Evolutionary conservation across 2,329 filamentous ascomycete genomes (phyloP), one percentile per base, ranked within the genome.

Genomic region (Daldinia sp.): DNA sequence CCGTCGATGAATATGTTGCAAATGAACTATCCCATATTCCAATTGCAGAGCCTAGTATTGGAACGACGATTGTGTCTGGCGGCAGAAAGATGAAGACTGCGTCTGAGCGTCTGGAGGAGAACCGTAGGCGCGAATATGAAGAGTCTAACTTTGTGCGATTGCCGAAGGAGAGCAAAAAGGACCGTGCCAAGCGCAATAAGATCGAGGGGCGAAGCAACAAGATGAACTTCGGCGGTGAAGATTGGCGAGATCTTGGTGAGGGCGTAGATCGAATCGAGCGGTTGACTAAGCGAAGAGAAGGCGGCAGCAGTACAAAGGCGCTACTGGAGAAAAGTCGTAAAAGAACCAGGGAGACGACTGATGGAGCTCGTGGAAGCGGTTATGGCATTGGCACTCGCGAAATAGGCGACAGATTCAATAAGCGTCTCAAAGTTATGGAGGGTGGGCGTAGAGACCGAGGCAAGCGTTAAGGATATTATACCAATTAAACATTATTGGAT

Each of bases 101-200:
- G 13, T 85, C 89, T 37, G 92, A 98, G 78, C 88, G 92, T 63
- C 89, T 89, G 70, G 88, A 89, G 44, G 94, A 98, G 79, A 87
- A 87, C 1, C 94, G 97, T 82, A 86, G 92, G 62, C 87, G 87
- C 66, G 88, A 92, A 54, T 99, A 98, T 82, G 96, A 99, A 83
- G 96, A 99, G 82, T 87, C 85, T 73, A 97, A 99, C 82, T 95
- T 98, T 76, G 89, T 93, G 15, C 92, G 96, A 73, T 83, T 99
- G 75, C 94, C 95, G 12, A 91, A 90, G 75, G 88, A 92, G 79
- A 92, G 89, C 82, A 98, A 97, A 86, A 97, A 97, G 82, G 94
- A 97, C 4, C 83, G 84, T 65, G 87, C 89, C 54, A 91, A 92
- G 83, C 89, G 87, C 78, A 81, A 80, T 48, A 85, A 87, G 78